phyloP scores from a whole-genome alignment of 352 stramenopile species.

The Phytopythium chamaehyphon region DNA sequence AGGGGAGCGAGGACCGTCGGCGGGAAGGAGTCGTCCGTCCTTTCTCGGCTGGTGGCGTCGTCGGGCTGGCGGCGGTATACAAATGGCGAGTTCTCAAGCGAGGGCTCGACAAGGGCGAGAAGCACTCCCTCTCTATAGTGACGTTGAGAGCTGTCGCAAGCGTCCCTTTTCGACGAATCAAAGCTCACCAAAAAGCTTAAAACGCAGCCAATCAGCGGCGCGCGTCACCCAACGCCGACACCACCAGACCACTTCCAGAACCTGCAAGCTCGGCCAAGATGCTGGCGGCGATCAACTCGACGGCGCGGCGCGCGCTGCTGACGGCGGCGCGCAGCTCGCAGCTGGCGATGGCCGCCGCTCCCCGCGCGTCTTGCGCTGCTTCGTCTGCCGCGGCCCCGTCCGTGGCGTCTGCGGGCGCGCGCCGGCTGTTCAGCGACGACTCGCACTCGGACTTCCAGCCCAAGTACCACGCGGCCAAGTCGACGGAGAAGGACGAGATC shows the following conservation, averaged over 20 bases:
- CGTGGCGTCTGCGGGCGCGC: conserved; percentile 3
- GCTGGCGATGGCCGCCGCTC: conserved; percentile 7
- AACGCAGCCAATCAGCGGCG: conserved; percentile 1
- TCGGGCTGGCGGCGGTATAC: no score
- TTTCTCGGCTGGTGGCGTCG: no score
- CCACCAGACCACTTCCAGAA: conserved; percentile 2
- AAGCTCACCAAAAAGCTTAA: neutral
- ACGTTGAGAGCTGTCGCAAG: neutral
- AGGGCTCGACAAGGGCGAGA: neutral
- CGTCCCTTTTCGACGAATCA: conserved; percentile 1
- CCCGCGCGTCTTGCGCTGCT: conserved; percentile 1
- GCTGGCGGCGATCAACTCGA: conserved; percentile 24
- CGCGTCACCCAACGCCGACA: conserved; percentile 1
- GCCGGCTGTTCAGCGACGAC: conserved; percentile 41
- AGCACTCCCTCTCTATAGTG: neutral
- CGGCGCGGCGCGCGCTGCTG: conserved; percentile 32
- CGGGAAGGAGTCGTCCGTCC: neutral
- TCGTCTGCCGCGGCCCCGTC: conserved; percentile 1
- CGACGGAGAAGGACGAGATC: conserved; percentile 85
- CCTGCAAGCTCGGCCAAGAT: conserved; percentile 10
- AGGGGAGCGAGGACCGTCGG: neutral
- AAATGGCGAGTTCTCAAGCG: neutral
- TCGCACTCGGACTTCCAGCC: conserved; percentile 90
- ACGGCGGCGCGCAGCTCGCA: conserved; percentile 20
- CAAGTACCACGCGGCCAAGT: conserved; percentile 81